These are phyloP conservation scores for Monosporozyma siamensis DNA, from an alignment of 805 yeast species.

Conservation along the genomic window DNA sequence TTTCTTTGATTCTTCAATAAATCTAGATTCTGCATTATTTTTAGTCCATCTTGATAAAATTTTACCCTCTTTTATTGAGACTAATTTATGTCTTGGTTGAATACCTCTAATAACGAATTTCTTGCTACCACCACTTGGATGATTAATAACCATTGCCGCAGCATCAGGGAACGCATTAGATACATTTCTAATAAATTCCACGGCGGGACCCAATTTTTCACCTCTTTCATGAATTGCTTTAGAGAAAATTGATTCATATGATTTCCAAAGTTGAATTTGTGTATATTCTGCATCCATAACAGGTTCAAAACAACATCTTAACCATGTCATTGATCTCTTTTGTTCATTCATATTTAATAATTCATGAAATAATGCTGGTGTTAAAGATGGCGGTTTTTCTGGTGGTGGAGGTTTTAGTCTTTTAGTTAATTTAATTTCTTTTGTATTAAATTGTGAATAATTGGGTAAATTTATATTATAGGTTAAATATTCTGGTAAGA, in stretches of 20 bases:
- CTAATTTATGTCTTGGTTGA: conserved; percentile 66
- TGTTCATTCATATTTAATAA: conserved; percentile 72
- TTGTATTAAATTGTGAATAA: conserved; percentile 22
- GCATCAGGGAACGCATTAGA: conserved; percentile 80
- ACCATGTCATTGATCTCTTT: conserved; percentile 86
- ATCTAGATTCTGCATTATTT: conserved; percentile 14
- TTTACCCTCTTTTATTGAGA: conserved; percentile 39
- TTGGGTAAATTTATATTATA: conserved; percentile 36
- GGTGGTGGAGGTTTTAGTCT: conserved; percentile 62
- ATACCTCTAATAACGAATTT: conserved; percentile 91
- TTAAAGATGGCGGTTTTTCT: conserved; percentile 50
- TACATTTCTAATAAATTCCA: conserved; percentile 92
- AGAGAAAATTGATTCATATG: conserved; percentile 82
- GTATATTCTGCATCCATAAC: conserved; percentile 75
- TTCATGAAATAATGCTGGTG: conserved; percentile 46
- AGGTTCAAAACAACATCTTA: conserved; percentile 83
- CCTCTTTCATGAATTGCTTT: conserved; percentile 43
- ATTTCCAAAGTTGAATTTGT: conserved; percentile 91
- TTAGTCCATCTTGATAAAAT: conserved; percentile 28
- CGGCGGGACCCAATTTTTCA: conserved; percentile 75
- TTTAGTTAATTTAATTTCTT: conserved; percentile 35
- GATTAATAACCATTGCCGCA: conserved; percentile 82
- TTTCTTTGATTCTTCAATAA: conserved; percentile 12
- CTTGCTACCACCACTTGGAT: conserved; percentile 53
- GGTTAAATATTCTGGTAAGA: conserved; percentile 53